These are phyloP conservation scores for Diutina mesorugosa DNA, from an alignment of 1,139 yeast species.

Conservation along the genomic window DNA sequence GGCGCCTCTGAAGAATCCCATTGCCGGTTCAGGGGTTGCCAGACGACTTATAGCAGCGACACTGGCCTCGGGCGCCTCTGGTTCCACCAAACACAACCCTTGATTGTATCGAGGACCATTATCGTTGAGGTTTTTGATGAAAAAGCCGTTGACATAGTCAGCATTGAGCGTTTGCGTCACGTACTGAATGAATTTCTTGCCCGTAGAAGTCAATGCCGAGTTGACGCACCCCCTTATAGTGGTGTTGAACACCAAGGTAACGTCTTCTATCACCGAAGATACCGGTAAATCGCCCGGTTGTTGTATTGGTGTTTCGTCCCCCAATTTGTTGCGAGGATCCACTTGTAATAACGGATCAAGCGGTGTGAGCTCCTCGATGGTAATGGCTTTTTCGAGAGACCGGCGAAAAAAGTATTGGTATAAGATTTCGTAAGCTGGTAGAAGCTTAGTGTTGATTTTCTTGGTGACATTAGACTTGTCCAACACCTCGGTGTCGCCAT, in stretches of 20 bases:
- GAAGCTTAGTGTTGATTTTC: constrained; percentile 41
- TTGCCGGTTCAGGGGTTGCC: constrained; percentile 26
- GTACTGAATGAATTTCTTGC: constrained; percentile 34
- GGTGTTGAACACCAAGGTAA: constrained; percentile 61
- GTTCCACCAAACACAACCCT: constrained; percentile 10
- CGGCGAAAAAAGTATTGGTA: constrained; percentile 58
- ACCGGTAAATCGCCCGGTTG: constrained; percentile 26
- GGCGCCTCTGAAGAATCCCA: constrained; percentile 31
- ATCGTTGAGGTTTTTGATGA: constrained; percentile 39
- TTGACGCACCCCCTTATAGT: constrained; percentile 46
- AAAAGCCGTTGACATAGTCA: constrained; percentile 27
- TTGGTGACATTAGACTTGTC: constrained; percentile 44
- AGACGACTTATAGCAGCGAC: constrained; percentile 15
- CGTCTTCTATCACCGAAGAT: constrained; percentile 80
- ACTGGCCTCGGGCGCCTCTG: constrained; percentile 3
- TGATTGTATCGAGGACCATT: constrained; percentile 41
- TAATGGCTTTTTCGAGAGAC: constrained; percentile 72
- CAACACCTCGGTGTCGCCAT: neutral
- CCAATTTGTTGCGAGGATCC: constrained; percentile 8
- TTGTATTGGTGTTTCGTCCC: neutral
- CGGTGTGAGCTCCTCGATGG: constrained; percentile 63
- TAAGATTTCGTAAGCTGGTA: constrained; percentile 52
- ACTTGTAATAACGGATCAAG: constrained; percentile 16
- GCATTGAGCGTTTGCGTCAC: constrained; percentile 19
- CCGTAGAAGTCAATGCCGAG: constrained; percentile 44